Evolutionary conservation across 169 alveolate genomes (phyloP).

Genomic region (Plasmodium berghei): DNA sequence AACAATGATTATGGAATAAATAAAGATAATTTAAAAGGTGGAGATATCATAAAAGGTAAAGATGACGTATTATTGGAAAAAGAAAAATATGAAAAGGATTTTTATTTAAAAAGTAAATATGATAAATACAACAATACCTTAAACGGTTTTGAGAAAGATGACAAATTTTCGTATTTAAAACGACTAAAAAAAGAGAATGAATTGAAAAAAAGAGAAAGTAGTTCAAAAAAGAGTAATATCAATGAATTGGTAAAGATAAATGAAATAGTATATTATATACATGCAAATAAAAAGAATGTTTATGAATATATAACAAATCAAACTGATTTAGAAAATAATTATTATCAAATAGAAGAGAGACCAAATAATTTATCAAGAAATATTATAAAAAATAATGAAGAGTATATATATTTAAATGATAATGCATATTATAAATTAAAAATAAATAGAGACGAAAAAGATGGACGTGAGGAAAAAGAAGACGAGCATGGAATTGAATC

Average conservation of each 20-base stretch:
- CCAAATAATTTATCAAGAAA: constrained; percentile 20
- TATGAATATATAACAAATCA: constrained; percentile 73
- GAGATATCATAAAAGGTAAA: constrained; percentile 3
- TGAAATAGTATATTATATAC: constrained; percentile 71
- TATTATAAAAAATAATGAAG: constrained; percentile 59
- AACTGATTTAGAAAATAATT: constrained; percentile 66
- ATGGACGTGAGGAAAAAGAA: constrained; percentile 17
- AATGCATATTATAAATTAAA: constrained; percentile 70
- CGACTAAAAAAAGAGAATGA: constrained; percentile 61
- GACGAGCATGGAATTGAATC: neutral
- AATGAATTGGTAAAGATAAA: constrained; percentile 51
- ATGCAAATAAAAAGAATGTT: constrained; percentile 66
- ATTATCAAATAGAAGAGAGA: constrained; percentile 75
- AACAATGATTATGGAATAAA: constrained; percentile 38
- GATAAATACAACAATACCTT: constrained; percentile 42
- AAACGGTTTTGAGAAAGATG: constrained; percentile 72
- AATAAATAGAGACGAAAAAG: constrained; percentile 66
- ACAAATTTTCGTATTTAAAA: constrained; percentile 38
- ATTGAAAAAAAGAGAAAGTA: constrained; percentile 31
- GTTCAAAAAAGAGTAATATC: constrained; percentile 32
- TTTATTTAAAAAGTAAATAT: constrained; percentile 62
- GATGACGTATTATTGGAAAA: constrained; percentile 36
- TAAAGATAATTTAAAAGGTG: neutral
- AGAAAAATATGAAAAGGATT: constrained; percentile 53
- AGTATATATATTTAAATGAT: constrained; percentile 59